Conservation (phyloP, 495 filamentous ascomycete species). For the Cercophora scortea region DNA sequence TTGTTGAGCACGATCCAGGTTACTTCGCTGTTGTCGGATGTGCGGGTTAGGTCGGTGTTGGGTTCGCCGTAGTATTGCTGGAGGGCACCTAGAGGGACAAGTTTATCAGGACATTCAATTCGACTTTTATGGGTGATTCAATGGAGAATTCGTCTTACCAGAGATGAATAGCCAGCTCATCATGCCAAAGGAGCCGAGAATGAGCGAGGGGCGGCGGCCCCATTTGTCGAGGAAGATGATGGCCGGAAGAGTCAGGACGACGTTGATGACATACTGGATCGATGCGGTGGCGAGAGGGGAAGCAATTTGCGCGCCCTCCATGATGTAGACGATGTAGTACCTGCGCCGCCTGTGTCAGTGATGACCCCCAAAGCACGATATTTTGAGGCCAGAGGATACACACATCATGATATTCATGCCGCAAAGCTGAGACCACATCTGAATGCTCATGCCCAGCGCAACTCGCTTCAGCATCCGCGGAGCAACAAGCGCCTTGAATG, state of each 20-base stretch:
- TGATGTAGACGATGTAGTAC: constrained; percentile 72
- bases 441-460: constrained; percentile 62
- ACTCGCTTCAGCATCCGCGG: constrained; percentile 62
- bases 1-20: constrained; percentile 52
- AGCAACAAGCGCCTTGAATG: constrained; percentile 50
- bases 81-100: constrained; percentile 43
- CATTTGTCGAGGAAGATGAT: constrained; percentile 71
- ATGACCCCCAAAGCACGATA: background rate
- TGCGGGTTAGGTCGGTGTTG: constrained; percentile 32
- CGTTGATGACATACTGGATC: constrained; percentile 75
- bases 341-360: constrained; percentile 16
- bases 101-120: no score
- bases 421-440: constrained; percentile 68
- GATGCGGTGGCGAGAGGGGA: constrained; percentile 61
- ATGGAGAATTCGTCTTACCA: no score
- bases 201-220: constrained; percentile 65
- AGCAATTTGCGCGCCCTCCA: constrained; percentile 57
- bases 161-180: constrained; percentile 64
- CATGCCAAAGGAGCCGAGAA: constrained; percentile 71
- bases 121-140: no score
- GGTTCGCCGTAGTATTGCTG: constrained; percentile 49
- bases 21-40: constrained; percentile 31
- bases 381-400: constrained; percentile 1
- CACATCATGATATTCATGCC: constrained; percentile 71
- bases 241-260: constrained; percentile 55